Base-by-base conservation (phyloP, 176 grass and related monocot genomes). In the Phragmites australis region DNA sequence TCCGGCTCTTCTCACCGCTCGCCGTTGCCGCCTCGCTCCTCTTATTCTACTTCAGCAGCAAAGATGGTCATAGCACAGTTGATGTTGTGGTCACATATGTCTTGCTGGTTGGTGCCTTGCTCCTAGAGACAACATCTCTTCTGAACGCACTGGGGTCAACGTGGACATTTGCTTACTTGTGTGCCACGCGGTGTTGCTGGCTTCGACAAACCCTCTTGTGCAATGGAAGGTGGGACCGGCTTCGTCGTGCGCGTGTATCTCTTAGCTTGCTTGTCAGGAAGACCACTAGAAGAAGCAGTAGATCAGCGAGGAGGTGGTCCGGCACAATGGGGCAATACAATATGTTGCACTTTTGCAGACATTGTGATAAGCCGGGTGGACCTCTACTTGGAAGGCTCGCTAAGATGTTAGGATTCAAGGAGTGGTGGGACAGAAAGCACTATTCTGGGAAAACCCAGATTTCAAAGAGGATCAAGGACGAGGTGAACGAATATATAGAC, bases 81-180 rank as follows among this genome's bases (percentile, higher is more conserved):
- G 89, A 88, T 6, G 6, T 91, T 13, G 3, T 13, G 0, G 50
- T 91, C 7, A 78, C 85, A 8, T 91, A 91, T 42, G 23, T 75
- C 14, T 47, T 91, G 22, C 43, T 91, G 2, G n/a, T 27, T 17
- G 85, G 75, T 8, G 85, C 85, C 44, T 56, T 82, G 3, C 1
- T 77, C 2, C 11, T 68, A 49, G 79, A 81, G 52, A 37, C 16
- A 1, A 27, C 53, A 18, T 47, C 79, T 0, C 67, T 81, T 1
- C n/a, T 81, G 18, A 10, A 11, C 0, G 26, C 52, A 0, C 3
- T 81, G 0, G 79, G 52, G 5, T 81, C 65, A 15, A 81, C 26
- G 6, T 81, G 79, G 79, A 58, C 79, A 1, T 16, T 22, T 8
- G 26, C 22, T 2, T 81, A 58, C 39, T 1, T 70, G 53, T 81